phyloP scores from a whole-genome alignment of 129 eudicot genomes.

The Rutidosis leptorrhynchoides region DNA sequence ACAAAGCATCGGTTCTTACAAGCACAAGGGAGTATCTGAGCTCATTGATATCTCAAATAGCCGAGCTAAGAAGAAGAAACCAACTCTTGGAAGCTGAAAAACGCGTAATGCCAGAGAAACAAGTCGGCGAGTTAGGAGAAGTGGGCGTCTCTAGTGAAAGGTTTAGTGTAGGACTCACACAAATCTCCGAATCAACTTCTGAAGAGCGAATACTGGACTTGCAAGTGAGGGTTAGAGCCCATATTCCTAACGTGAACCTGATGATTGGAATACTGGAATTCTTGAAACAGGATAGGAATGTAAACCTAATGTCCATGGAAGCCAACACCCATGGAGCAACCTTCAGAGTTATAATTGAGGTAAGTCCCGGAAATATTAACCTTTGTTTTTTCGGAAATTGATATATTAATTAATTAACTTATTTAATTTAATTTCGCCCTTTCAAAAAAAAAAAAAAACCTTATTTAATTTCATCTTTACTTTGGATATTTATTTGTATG shows the following conservation, averaged over 20 bases:
- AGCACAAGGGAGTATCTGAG: slow-evolving; percentile 55
- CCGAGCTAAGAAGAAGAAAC: slow-evolving; percentile 50
- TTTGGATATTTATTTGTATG: no score
- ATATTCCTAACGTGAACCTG: slow-evolving; percentile 37
- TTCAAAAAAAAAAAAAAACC: no score
- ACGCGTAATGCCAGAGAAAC: no score
- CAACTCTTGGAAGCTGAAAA: slow-evolving; percentile 48
- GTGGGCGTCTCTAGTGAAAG: no score
- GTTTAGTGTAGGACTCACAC: no score
- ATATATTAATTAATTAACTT: slow-evolving; percentile 2
- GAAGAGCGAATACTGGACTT: slow-evolving; percentile 43
- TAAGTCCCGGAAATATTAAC: slow-evolving; percentile 21
- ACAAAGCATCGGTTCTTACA: slow-evolving; percentile 64
- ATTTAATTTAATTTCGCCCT: no score
- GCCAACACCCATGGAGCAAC: no score
- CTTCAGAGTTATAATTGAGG: no score
- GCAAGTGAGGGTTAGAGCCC: slow-evolving; percentile 49
- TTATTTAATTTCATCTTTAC: no score
- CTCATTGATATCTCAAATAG: slow-evolving; percentile 51
- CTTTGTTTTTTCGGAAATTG: slow-evolving; percentile 39
- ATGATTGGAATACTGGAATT: slow-evolving; percentile 42
- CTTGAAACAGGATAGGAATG: slow-evolving; percentile 40
- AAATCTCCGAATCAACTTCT: background rate
- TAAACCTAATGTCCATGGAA: slow-evolving; percentile 40
- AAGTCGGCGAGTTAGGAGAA: background rate